phyloP scores from a whole-genome alignment of 2,329 filamentous ascomycete genomes.

The Penicillium polonicum region DNA sequence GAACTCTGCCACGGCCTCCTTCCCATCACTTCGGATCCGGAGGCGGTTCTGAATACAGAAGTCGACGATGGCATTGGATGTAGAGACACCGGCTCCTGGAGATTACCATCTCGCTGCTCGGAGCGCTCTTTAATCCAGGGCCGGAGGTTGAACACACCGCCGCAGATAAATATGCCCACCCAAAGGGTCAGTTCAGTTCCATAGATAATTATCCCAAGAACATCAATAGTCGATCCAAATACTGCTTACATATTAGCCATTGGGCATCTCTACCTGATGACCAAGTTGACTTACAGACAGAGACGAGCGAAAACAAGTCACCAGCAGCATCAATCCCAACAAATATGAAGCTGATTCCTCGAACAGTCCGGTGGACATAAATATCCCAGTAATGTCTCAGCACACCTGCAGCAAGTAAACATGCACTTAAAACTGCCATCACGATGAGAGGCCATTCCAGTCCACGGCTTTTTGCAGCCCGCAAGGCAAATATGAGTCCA shows the following conservation, averaged over 20 bases:
- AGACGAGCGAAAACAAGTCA: slow-evolving; percentile 65
- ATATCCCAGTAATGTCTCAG: slow-evolving; percentile 70
- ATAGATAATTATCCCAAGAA: slow-evolving; percentile 67
- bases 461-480: slow-evolving; percentile 45
- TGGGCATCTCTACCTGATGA: not conserved
- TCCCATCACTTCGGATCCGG: slow-evolving; percentile 25
- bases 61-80: slow-evolving; percentile 59
- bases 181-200: slow-evolving; percentile 64
- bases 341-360: slow-evolving; percentile 71
- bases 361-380: slow-evolving; percentile 62
- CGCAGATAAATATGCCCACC: slow-evolving; percentile 65
- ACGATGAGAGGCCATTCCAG: slow-evolving; percentile 62
- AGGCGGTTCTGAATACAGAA: slow-evolving; percentile 62
- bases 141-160: slow-evolving; percentile 62
- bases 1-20: slow-evolving; percentile 13
- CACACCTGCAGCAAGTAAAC: slow-evolving; percentile 64
- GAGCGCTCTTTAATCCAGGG: slow-evolving; percentile 53
- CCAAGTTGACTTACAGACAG: slow-evolving; percentile 46
- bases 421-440: slow-evolving; percentile 66
- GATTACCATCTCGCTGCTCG: slow-evolving; percentile 7
- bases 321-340: slow-evolving; percentile 68
- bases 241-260: slow-evolving; percentile 16
- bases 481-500: slow-evolving; percentile 59
- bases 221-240: slow-evolving; percentile 41
- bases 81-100: slow-evolving; percentile 29